A percentile compares a stretch with the other conserved stretches of the same genome.
Evolutionary conservation across 192 early-diverging fungal species (phyloP).

Genomic region (Coemansia sp.): DNA sequence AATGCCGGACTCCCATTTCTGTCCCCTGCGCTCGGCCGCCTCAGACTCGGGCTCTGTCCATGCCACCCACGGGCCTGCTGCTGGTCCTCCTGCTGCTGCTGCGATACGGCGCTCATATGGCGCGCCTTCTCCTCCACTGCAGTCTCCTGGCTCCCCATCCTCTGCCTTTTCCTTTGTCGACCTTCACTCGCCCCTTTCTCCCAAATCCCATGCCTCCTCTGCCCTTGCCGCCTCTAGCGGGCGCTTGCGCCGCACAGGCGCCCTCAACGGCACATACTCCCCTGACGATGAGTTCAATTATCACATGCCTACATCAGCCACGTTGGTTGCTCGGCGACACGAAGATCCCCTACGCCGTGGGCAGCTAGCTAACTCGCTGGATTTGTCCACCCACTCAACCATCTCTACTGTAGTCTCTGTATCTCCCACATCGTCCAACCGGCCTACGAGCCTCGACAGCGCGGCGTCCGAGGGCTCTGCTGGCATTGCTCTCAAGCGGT

Average conservation of each 20-base stretch:
- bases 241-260: conserved; percentile 35
- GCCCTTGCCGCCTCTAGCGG: conserved; percentile 8
- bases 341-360: neutral
- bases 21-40: conserved; percentile 18
- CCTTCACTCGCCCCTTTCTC: conserved; percentile 25
- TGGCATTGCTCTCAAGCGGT: conserved; percentile 9
- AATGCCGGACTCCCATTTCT: conserved; percentile 15
- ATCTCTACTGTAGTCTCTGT: conserved; percentile 49
- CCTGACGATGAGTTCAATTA: conserved; percentile 4
- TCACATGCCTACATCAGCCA: neutral
- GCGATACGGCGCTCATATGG: conserved; percentile 12
- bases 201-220: conserved; percentile 16
- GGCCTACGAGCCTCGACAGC: conserved; percentile 38
- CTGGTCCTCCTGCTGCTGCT: conserved; percentile 3
- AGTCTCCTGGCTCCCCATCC: conserved; percentile 31
- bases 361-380: conserved; percentile 37
- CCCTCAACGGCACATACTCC: conserved; percentile 15
- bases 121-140: conserved; percentile 11
- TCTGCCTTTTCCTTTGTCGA: conserved; percentile 37
- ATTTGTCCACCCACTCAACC: conserved; percentile 32
- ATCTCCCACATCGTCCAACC: conserved; percentile 21
- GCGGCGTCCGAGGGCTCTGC: conserved; percentile 20
- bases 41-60: conserved; percentile 21
- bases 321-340: conserved; percentile 12
- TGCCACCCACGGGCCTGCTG: conserved; percentile 8